These are phyloP conservation scores for Diaporthe vaccinii DNA, from an alignment of 2,329 filamentous ascomycete genomes.

Conservation along the genomic window DNA sequence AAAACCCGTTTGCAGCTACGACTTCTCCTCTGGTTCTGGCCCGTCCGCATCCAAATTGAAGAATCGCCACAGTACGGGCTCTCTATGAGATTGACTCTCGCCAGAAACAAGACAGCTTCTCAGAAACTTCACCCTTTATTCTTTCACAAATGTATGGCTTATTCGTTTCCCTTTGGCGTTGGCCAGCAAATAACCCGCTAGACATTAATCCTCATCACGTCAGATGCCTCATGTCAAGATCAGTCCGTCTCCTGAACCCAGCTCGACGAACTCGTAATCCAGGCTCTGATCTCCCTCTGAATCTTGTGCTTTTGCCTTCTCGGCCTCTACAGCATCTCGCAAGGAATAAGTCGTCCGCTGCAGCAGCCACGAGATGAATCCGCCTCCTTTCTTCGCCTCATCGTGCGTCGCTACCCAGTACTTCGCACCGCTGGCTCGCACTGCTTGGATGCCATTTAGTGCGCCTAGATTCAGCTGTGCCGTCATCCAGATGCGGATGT, in stretches of 20 bases:
- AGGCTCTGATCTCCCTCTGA: constrained; percentile 48
- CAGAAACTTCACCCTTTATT: background rate
- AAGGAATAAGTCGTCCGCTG: constrained; percentile 59
- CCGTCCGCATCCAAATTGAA: background rate
- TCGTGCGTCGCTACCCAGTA: constrained; percentile 79
- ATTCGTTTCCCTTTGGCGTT: background rate
- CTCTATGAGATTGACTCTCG: too few relatives aligned
- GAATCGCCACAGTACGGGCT: background rate
- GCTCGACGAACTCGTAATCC: constrained; percentile 62
- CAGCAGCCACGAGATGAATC: constrained; percentile 67
- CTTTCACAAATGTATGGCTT: background rate
- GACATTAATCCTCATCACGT: background rate
- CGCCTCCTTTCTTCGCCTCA: constrained; percentile 71
- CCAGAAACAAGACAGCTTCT: background rate
- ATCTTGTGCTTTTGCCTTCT: constrained; percentile 46
- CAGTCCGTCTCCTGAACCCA: constrained; percentile 69
- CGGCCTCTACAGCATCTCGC: constrained; percentile 56
- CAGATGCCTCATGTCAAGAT: constrained; percentile 56
- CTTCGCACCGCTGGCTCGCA: constrained; percentile 63
- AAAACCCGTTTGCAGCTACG: constrained; percentile 17
- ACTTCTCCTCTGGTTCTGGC: background rate
- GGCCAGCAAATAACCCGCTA: background rate
- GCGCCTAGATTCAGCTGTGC: constrained; percentile 75
- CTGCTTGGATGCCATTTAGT: constrained; percentile 70
- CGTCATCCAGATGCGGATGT: constrained; percentile 63